These are phyloP conservation scores for Malus sieversii DNA, from an alignment of 306 rosid species.

Conservation along the genomic window DNA sequence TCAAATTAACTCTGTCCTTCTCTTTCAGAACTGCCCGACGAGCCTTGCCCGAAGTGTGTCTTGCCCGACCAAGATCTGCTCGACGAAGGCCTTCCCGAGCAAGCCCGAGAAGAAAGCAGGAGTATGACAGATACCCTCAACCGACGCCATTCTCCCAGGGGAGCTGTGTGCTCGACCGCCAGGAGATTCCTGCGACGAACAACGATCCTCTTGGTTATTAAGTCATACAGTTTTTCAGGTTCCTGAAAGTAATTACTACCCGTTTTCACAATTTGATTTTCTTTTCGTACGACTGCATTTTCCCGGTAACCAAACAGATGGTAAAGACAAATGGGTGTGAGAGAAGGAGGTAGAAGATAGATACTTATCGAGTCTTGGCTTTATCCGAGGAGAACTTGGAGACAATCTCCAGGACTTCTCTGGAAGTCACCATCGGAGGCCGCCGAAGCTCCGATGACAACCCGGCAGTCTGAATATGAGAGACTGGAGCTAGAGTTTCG, in stretches of 20 bases:
- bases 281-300: not conserved
- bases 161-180: too few relatives aligned
- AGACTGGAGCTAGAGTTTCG: not conserved
- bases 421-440: slow-evolving; percentile 47
- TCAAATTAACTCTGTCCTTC: too few relatives aligned
- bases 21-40: too few relatives aligned
- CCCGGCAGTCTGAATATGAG: not conserved
- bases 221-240: not conserved
- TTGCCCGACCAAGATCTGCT: too few relatives aligned
- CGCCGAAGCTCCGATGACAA: slow-evolving; percentile 6
- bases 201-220: not conserved
- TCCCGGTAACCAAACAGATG: slow-evolving; percentile 3
- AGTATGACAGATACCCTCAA: too few relatives aligned
- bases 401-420: slow-evolving; percentile 70
- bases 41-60: too few relatives aligned
- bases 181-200: too few relatives aligned
- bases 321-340: slow-evolving; percentile 1
- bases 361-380: slow-evolving; percentile 79
- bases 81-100: too few relatives aligned
- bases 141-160: too few relatives aligned
- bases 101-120: too few relatives aligned
- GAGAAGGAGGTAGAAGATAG: slow-evolving; percentile 1
- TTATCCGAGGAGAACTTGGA: slow-evolving; percentile 78
- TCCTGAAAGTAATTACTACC: not conserved
- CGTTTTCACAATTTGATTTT: not conserved